Base-by-base conservation (phyloP, 768 basidiomycete species). In the Xanthoconium purpureum region DNA sequence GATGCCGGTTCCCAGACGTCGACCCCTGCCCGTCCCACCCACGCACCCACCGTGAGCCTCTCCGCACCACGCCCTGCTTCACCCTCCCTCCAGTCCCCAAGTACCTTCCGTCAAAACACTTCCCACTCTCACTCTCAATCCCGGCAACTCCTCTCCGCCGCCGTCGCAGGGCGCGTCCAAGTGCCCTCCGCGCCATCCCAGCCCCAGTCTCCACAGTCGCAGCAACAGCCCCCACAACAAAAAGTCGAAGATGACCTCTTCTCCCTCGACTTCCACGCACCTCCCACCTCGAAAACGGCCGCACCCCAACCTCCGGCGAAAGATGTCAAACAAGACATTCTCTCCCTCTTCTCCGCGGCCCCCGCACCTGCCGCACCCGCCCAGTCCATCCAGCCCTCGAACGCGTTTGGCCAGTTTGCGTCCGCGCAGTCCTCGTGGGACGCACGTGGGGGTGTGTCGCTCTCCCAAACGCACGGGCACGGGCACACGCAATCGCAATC, bases 281-380 rank as follows among this genome's bases (percentile, higher is more conserved):
- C 88, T 1, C 43, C 76, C 9, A 30, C 59, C 10, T 63, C 63
- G 6, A 66, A 55, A 52, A n/a, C 66, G 4, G 20, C 71, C 2
- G 52, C 74, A 1, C 58, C 63, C 3, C 65, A 73, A 15, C 70
- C 67, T 43, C 76, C 79, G 0, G 80, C 78, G 69, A 91, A 89
- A 66, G 87, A 91, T 63, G 80, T 86, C 44, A 94, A 93, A 63
- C 81, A 90, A 52, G 89, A 95, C 61, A 95, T 95, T 60, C 76
- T 95, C 17, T 90, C 90, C 0, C 79, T 95, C 40, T 94, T 91
- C 70, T 83, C 88, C 15, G 68, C 80, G 0, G 64, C 78, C 0
- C 67, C 77, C 1, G 35, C 64, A 8, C 39, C 61, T 2, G 61
- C 77, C 5, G 63, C 77, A 3, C 45, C 66, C 0, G 59, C 62